Conservation (phyloP, 2,329 filamentous ascomycete species). For the Emericellopsis atlantica region DNA sequence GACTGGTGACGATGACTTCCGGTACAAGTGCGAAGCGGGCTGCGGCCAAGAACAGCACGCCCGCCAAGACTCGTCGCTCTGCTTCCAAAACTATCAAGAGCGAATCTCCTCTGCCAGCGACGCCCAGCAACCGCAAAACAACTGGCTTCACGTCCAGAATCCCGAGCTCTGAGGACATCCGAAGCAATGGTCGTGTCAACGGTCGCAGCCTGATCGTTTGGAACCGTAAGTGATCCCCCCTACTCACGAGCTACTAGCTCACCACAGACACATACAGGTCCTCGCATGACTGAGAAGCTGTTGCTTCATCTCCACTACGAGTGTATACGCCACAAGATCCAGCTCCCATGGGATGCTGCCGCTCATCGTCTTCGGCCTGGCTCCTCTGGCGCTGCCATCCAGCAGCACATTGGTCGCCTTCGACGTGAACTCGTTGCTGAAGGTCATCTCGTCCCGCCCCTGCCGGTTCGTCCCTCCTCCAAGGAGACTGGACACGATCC, state of each 20-base stretch:
- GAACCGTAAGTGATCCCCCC: conserved; percentile 24
- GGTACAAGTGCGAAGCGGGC: conserved; percentile 5
- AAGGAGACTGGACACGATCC: conserved; percentile 7
- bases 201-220: conserved; percentile 28
- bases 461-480: conserved; percentile 11
- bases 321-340: conserved; percentile 14
- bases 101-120: not conserved
- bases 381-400: conserved; percentile 22
- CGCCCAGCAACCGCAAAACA: not conserved
- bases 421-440: conserved; percentile 20
- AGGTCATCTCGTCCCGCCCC: conserved; percentile 28
- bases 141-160: conserved; percentile 10
- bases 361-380: conserved; percentile 28
- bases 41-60: conserved; percentile 8
- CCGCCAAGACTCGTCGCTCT: conserved; percentile 6
- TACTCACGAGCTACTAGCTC: not conserved
- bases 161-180: conserved; percentile 11
- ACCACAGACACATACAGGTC: conserved; percentile 15
- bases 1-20: no score
- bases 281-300: conserved; percentile 32
- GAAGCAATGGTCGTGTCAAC: conserved; percentile 13
- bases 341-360: conserved; percentile 24
- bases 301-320: conserved; percentile 28
- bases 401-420: conserved; percentile 22
- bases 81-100: conserved; percentile 3